These are phyloP conservation scores for Odonthalia washingtoniensis DNA, from an alignment of 31 red algal genomes.

Conservation along the genomic window DNA sequence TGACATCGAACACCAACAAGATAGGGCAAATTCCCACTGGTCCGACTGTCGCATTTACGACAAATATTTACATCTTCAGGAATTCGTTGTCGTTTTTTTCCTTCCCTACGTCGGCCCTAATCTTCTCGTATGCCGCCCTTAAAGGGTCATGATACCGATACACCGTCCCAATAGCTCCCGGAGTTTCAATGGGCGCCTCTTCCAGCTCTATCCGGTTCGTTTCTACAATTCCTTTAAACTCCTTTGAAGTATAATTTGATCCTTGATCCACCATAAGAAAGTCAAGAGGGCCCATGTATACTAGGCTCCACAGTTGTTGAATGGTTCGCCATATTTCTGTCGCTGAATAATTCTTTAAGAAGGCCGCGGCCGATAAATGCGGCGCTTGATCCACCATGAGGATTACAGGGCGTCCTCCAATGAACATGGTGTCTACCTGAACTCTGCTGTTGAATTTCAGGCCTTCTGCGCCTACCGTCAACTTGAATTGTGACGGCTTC, in stretches of 20 bases:
- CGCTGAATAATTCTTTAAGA: too few relatives aligned
- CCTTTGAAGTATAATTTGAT: too few relatives aligned
- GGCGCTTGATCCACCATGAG: too few relatives aligned
- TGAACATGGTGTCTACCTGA: slow-evolving; percentile 1
- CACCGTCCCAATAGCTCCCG: slow-evolving; percentile 11
- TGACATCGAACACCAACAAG: slow-evolving; percentile 27
- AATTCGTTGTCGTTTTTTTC: neutral
- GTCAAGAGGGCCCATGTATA: too few relatives aligned
- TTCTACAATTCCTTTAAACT: neutral
- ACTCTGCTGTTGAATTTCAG: slow-evolving; percentile 21
- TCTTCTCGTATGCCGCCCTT: slow-evolving; percentile 1
- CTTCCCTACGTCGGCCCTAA: neutral
- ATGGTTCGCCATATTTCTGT: too few relatives aligned
- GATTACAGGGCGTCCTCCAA: too few relatives aligned
- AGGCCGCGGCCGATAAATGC: too few relatives aligned
- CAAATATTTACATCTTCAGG: slow-evolving; percentile 15
- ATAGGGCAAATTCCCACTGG: slow-evolving; percentile 23
- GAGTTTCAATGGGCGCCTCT: slow-evolving; percentile 24
- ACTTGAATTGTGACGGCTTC: slow-evolving; percentile 14
- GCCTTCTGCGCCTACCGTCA: slow-evolving; percentile 20
- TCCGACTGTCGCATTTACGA: slow-evolving; percentile 42
- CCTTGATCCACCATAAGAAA: too few relatives aligned
- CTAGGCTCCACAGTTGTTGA: too few relatives aligned
- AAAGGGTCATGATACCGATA: slow-evolving; percentile 47
- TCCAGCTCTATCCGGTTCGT: neutral